phyloP scores from a whole-genome alignment of 148 eudicot species.

The Vaccinium darrowii region DNA sequence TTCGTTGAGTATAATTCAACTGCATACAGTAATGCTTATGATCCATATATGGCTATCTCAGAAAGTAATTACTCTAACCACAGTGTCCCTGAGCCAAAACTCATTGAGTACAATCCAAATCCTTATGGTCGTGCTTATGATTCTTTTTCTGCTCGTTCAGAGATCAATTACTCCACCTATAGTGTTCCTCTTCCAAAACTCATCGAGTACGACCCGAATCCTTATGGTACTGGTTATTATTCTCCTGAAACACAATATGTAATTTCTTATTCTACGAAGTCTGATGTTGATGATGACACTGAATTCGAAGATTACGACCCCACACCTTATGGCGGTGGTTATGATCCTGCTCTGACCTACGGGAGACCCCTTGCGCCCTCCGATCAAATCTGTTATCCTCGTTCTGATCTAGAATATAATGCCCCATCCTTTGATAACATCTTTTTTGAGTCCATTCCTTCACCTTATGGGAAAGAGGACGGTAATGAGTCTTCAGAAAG shows the following conservation, averaged over 20 bases:
- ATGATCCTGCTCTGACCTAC: constrained; percentile 43
- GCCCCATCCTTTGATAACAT: constrained; percentile 10
- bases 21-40: constrained; percentile 20
- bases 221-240: constrained; percentile 20
- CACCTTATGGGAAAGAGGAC: constrained; percentile 32
- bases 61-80: constrained; percentile 18
- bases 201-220: constrained; percentile 31
- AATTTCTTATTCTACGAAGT: constrained; percentile 27
- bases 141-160: constrained; percentile 18
- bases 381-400: constrained; percentile 60
- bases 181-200: constrained; percentile 14
- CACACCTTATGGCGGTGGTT: constrained; percentile 60
- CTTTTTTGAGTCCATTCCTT: constrained; percentile 25
- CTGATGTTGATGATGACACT: constrained; percentile 24
- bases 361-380: constrained; percentile 74
- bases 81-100: constrained; percentile 18
- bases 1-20: constrained; percentile 8
- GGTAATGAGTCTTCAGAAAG: background rate
- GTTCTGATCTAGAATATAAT: constrained; percentile 21
- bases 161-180: constrained; percentile 18
- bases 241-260: constrained; percentile 18
- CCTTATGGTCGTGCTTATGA: constrained; percentile 23
- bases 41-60: constrained; percentile 19
- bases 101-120: constrained; percentile 8
- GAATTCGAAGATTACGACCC: constrained; percentile 29